Base-by-base conservation (phyloP, 768 basidiomycete genomes). In the Cystoderma amianthinum region DNA sequence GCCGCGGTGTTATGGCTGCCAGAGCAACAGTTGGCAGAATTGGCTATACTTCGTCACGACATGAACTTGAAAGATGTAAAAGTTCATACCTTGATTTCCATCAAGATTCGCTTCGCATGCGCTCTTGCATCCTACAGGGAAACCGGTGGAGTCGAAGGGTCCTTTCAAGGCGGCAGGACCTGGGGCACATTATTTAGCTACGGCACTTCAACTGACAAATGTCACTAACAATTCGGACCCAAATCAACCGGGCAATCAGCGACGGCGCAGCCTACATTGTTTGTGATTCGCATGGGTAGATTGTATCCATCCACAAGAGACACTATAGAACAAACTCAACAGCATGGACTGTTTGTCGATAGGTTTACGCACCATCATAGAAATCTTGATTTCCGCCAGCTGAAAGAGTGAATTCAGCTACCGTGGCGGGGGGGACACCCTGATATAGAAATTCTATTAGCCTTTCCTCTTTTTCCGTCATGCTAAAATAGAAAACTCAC, bases 301-400 rank as follows among this genome's bases (percentile, higher is more conserved):
- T 79, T 76, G 46, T 64, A 78, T 7, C 76, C 77, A 44, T 78
- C 72, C 24, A 78, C 76, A n/a, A 78, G 58, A 18, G 74, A 75
- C 25, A 77, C 76, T 75, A 32, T 13, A 10, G 12, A 17, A 20
- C 5, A 40, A 30, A 24, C 11, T 25, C 24, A 43, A 37, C 17
- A 34, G 12, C 23, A 15, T 32, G n/a, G 10, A 18, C 2, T 22
- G 2, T n/a, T 16, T 36, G 9, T 15, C 11, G 10, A n/a, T 3
- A 41, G 17, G 30, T 12, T 2, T 13, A 46, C 59, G 2, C 23
- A 75, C 75, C 68, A 51, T 78, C 77, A 35, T 77, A 81, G 42
- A 60, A 73, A 48, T 81, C 79, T 2, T 23, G 12, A 25, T 57
- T 62, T 10, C 57, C 61, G 24, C 49, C 42, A 2, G 45, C 60